A percentile compares a stretch with the other conserved stretches of the same genome.
Evolutionary conservation across 78 protist genomes (phyloP).

Genomic region (Dictyostelium purpureum): DNA sequence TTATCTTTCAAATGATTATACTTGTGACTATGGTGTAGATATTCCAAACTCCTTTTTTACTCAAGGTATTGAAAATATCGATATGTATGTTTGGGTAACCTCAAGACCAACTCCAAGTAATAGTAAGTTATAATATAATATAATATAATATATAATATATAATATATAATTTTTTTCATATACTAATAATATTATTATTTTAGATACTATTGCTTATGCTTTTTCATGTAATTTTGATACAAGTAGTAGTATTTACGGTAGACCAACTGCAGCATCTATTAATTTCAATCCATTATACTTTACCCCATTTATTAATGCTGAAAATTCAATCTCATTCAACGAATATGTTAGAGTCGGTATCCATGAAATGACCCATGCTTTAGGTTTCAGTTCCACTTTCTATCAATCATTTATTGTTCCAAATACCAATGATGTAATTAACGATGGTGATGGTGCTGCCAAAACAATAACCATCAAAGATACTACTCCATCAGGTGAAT

Average conservation of each 20-base stretch:
- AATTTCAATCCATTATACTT: constrained; percentile 24
- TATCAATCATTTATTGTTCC: neutral
- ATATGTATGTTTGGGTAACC: constrained; percentile 66
- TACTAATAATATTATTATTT: neutral
- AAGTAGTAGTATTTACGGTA: neutral
- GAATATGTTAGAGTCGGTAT: constrained; percentile 2
- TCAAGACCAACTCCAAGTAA: constrained; percentile 46
- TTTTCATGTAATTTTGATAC: constrained; percentile 30
- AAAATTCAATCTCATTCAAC: neutral
- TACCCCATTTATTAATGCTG: neutral
- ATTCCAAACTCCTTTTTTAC: neutral
- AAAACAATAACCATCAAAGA: neutral
- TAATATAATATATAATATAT: neutral
- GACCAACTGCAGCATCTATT: constrained; percentile 32
- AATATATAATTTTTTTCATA: neutral
- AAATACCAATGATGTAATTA: neutral
- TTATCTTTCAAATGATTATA: neutral
- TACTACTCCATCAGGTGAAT: neutral
- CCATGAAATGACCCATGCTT: constrained; percentile 44
- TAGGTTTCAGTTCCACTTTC: constrained; percentile 20
- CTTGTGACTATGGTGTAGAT: constrained; percentile 59
- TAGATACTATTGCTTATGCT: constrained; percentile 50
- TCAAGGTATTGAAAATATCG: neutral
- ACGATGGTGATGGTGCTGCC: neutral
- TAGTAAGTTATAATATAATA: neutral